These are phyloP conservation scores for Cladosporium halotolerans DNA, from an alignment of 2,329 filamentous ascomycete species.

Conservation along the genomic window DNA sequence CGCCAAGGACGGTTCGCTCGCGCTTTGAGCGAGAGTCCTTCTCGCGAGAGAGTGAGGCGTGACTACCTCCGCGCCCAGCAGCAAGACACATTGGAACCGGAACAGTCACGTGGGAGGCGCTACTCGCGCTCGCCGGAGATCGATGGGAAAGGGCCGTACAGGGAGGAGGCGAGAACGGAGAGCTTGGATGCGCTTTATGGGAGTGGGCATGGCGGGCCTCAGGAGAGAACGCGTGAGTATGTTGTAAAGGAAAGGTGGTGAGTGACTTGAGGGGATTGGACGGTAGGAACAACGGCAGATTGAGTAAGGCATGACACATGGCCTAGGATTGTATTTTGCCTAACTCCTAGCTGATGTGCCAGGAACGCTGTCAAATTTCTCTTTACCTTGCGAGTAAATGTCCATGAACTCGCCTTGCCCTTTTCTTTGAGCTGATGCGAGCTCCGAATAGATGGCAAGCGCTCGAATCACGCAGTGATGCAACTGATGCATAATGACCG, in stretches of 20 bases:
- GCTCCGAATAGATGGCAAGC: no score
- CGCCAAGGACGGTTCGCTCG: conserved; percentile 12
- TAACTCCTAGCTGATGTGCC: no score
- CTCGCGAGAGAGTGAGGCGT: conserved; percentile 18
- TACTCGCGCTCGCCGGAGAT: neutral
- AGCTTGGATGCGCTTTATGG: conserved; percentile 14
- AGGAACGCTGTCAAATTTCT: no score
- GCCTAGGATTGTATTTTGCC: no score
- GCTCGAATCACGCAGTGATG: no score
- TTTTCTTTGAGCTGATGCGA: no score
- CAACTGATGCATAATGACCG: no score
- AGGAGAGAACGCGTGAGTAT: neutral
- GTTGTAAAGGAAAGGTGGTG: conserved; percentile 3
- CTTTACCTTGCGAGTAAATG: no score
- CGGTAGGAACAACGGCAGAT: no score
- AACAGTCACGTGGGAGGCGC: neutral
- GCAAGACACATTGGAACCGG: neutral
- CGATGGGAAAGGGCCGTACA: conserved; percentile 20
- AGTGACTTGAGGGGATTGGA: neutral
- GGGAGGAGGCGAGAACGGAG: conserved; percentile 12
- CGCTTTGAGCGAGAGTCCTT: conserved; percentile 27
- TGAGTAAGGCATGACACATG: no score
- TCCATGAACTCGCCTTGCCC: no score
- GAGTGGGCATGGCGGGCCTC: conserved; percentile 3
- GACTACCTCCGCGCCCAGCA: neutral